These are phyloP conservation scores for Sclerotinia spermophila DNA, from an alignment of 2,329 filamentous ascomycete genomes.

Conservation along the genomic window DNA sequence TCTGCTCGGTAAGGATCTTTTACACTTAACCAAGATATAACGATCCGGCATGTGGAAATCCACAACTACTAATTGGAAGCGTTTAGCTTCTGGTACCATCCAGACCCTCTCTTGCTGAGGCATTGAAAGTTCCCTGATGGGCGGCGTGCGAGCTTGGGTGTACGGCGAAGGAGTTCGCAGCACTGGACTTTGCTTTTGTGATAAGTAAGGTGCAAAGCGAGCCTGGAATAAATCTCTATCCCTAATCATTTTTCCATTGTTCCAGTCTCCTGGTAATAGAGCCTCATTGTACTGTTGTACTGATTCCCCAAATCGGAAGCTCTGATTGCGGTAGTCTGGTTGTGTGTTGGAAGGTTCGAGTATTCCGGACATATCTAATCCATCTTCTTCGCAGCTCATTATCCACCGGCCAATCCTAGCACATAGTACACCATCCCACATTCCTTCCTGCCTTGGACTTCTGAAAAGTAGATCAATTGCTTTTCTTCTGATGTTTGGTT, in stretches of 20 bases:
- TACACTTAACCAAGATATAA: slow-evolving; percentile 31
- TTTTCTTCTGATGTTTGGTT: slow-evolving; percentile 52
- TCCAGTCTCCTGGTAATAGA: not conserved
- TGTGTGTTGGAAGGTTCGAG: not conserved
- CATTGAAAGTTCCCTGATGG: not conserved
- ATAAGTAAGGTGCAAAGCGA: slow-evolving; percentile 1
- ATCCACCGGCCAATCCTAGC: slow-evolving; percentile 33
- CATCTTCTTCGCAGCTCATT: slow-evolving; percentile 31
- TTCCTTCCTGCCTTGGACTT: slow-evolving; percentile 60
- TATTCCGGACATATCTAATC: slow-evolving; percentile 22
- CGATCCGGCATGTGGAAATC: slow-evolving; percentile 33
- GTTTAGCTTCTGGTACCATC: slow-evolving; percentile 30
- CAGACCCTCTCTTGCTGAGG: slow-evolving; percentile 14
- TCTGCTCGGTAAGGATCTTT: slow-evolving; percentile 22
- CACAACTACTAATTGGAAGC: slow-evolving; percentile 29
- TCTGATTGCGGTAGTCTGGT: not conserved
- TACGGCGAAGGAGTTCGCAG: slow-evolving; percentile 3
- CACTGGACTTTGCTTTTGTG: not conserved
- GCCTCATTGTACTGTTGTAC: not conserved
- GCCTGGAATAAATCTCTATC: not conserved
- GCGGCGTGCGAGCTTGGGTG: not conserved
- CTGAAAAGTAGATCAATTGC: slow-evolving; percentile 57
- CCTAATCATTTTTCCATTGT: not conserved
- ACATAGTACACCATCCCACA: slow-evolving; percentile 54
- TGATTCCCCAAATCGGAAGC: not conserved